Base-by-base conservation (phyloP, 345 rosid species). In the Lumnitzera racemosa region DNA sequence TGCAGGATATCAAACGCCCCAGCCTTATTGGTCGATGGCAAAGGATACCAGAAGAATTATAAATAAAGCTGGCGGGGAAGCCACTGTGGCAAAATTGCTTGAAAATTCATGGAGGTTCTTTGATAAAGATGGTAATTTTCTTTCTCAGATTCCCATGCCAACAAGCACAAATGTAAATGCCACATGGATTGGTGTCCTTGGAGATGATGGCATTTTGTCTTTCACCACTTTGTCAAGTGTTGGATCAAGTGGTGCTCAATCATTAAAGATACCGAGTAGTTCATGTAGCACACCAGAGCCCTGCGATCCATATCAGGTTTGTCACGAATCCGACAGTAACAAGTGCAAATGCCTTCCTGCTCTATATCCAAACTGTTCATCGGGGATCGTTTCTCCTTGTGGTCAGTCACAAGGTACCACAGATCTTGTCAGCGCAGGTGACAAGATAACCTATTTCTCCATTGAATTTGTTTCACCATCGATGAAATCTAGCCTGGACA, bases 71-170 rank as follows among this genome's bases (percentile, higher is more conserved):
- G 61, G 57, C 11, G 74, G 80, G 53, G 69, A 53, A 54, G 72
- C 76, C 56, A 48, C 64, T 41, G 72, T 73, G 27, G 76, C 69
- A 0, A 20, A 53, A 55, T 49, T 83, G 51, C 67, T 24, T 46
- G 65, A 74, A 25, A 80, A 80, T 63, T 66, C 83, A 13, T 83
- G 85, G 89, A 80, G 70, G 51, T 76, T 83, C 47, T 80, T 76
- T 60, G 83, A 78, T 67, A 36, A 57, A 29, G 65, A 12, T 16
- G 58, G 55, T 16, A 48, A 23, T 36, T 64, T 83, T 72, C 69
- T 83, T 25, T 76, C 77, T 76, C 73, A 57, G 64, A 70, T 80
- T 51, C 46, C 47, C 29, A 66, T 83, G 70, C 67, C 80, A 1
- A 16, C 47, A 10, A 49, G 50, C 53, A 62, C 80, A 15, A 74